Conservation (phyloP, 2,329 filamentous ascomycete genomes). For the Knufia petricola region DNA sequence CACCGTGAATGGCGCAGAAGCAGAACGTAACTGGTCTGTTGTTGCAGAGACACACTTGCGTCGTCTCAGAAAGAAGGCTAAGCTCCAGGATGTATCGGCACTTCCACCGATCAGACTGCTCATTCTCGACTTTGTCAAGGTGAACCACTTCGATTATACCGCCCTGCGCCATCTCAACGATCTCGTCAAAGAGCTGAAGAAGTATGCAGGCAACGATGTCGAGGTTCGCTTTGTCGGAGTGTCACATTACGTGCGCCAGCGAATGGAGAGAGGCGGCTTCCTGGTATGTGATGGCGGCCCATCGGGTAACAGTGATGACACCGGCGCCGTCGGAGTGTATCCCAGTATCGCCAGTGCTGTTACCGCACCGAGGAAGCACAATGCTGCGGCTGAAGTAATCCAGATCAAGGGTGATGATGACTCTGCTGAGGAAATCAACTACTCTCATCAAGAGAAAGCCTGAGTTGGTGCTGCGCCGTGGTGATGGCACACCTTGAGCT, state of each 20-base stretch:
- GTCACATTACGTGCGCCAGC: constrained; percentile 30
- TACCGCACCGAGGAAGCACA: constrained; percentile 10
- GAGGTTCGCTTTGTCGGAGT: constrained; percentile 44
- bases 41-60: constrained; percentile 40
- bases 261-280: constrained; percentile 30
- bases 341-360: constrained; percentile 16
- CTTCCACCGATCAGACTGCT: constrained; percentile 38
- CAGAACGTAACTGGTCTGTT: constrained; percentile 47
- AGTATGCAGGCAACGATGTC: constrained; percentile 40
- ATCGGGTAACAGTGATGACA: constrained; percentile 6
- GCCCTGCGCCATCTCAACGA: constrained; percentile 42
- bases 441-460: constrained; percentile 14
- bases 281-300: constrained; percentile 15
- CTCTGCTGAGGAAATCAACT: constrained; percentile 13
- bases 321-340: constrained; percentile 13
- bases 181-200: constrained; percentile 39
- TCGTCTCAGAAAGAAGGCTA: constrained; percentile 35
- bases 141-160: constrained; percentile 47
- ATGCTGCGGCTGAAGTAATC: constrained; percentile 14
- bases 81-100: constrained; percentile 26
- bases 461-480: background rate
- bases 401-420: constrained; percentile 12
- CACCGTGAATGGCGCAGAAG: constrained; percentile 27
- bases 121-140: constrained; percentile 44
- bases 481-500: background rate